phyloP scores from a whole-genome alignment of 768 basidiomycete genomes.

The Pilatotrama ljubarskyi region DNA sequence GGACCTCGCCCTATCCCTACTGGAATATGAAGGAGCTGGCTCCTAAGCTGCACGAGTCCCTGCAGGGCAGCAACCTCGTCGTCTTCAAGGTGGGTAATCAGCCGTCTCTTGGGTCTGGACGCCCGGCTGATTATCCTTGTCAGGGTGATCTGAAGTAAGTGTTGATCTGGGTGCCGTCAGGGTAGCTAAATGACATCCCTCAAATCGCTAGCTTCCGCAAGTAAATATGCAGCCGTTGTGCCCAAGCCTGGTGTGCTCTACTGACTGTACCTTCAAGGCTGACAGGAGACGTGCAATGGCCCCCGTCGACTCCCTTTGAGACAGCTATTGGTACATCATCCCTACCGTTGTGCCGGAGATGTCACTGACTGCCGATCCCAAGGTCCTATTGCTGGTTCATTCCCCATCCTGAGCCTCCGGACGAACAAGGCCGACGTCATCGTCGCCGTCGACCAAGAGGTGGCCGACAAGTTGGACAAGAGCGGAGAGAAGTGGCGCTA shows the following conservation, averaged over 20 bases:
- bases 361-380: neutral
- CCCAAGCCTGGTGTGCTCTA: neutral
- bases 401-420: constrained; percentile 81
- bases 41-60: constrained; percentile 47
- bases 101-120: neutral
- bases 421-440: constrained; percentile 97
- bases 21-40: constrained; percentile 67
- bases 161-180: neutral
- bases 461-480: constrained; percentile 66
- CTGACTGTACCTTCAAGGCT: constrained; percentile 50
- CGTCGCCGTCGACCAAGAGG: constrained; percentile 71
- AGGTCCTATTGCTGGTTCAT: constrained; percentile 79
- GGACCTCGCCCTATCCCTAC: constrained; percentile 76
- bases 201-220: constrained; percentile 71
- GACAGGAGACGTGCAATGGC: constrained; percentile 88
- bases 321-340: constrained; percentile 61
- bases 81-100: constrained; percentile 70
- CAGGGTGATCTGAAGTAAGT: constrained; percentile 92
- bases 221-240: constrained; percentile 42
- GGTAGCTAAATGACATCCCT: no score
- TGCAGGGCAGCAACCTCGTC: constrained; percentile 64
- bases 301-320: constrained; percentile 72
- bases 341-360: neutral
- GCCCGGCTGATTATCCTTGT: neutral
- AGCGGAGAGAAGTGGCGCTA: constrained; percentile 74